Base-by-base conservation (phyloP, 2,329 filamentous ascomycete genomes). In the Microdochium trichocladiopsis region DNA sequence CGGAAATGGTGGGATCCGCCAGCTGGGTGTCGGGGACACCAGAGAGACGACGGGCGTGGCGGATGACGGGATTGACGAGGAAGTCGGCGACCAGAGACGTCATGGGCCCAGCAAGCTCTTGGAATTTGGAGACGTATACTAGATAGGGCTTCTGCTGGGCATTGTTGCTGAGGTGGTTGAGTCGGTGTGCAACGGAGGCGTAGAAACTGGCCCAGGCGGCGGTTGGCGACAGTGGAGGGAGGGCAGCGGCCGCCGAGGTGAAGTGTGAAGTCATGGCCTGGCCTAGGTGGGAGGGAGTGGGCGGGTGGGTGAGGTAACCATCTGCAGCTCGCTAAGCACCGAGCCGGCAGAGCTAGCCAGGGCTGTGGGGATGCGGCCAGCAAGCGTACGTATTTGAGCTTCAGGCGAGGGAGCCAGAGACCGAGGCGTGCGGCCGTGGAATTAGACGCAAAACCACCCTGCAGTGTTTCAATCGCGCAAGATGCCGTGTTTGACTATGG, bases 31-130 rank as follows among this genome's bases (percentile, higher is more conserved):
- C 54, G 54, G 63, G 59, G 55, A 69, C 64, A 50, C 63, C 60
- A 36, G 83, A 85, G 62, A 86, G 79, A 57, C 81, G 80, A 56
- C 82, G 80, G 61, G 82, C 83, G 68, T 86, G 82, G 65, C 82
- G 80, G 59, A 86, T 69, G 61, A 86, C 81, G 53, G 83, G 82
- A 56, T 84, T 84, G 67, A 86, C 82, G 60, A 86, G 70, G 64
- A 84, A 84, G 55, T 84, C 79, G 62, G 81, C 78, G 51, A 86
- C 82, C 61, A 85, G 71, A 59, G 77, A 83, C 66, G 79, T 76
- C 83, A 86, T 86, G 60, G 58, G 59, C 48, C 52, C 51, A 25
- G 45, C 48, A 43, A 48, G 48, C 47, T 25, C 36, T 41, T 49
- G 50, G 25, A 48, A 52, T 50, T 28, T 53, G 50, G 37, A 23